Evolutionary conservation across 768 basidiomycete species (phyloP), one percentile per base, ranked within the genome.

Genomic region (Coprinopsis marcescibilis): DNA sequence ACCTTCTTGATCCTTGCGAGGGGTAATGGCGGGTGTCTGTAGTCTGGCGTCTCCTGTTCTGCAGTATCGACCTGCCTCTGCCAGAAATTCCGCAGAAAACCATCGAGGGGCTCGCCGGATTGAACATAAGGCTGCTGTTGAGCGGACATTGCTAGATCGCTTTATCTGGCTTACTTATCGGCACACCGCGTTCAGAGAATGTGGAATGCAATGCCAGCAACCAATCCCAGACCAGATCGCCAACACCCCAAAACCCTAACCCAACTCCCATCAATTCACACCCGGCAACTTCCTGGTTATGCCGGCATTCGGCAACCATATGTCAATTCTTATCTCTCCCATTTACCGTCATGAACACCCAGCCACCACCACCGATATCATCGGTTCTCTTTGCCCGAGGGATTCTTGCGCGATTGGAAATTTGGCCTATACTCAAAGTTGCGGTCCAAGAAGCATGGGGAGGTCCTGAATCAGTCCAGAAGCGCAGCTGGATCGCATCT

Each of bases 1-100:
- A 97, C 95, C 65, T 97, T 98, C 75, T 97, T 98, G 58, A 98
- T 96, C 61, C 96, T 73, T 14, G 96, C 96, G 24, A 99, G 71
- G 3, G 95, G 95, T 10, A 98, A 71, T 4, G 89, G 83, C 1
- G 89, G 89, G 59, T 93, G 89, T 44, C 86, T 72, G 55, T 88
- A 89, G 65, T 94, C 92, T 20, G 87, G 87, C 0, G 81, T 87
- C 58, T 93, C 92, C 56, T 83, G 79, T 62, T 96, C 93, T 0
- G 91, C 89, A 4, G 79, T 72, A 61, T 89, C 83, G 49, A 93
- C 78, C 61, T 93, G 90, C 34, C 89, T 68, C 58, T 89, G 87
- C 93, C 93, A 96, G 65, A 96, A 95, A 3, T 80, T 78, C 46
- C 81, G 79, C 46, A 95, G 69, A 61, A 94, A 93, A 32, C 85